Base-by-base conservation (phyloP, 2,329 filamentous ascomycete genomes). In the Colletotrichum zoysiae region DNA sequence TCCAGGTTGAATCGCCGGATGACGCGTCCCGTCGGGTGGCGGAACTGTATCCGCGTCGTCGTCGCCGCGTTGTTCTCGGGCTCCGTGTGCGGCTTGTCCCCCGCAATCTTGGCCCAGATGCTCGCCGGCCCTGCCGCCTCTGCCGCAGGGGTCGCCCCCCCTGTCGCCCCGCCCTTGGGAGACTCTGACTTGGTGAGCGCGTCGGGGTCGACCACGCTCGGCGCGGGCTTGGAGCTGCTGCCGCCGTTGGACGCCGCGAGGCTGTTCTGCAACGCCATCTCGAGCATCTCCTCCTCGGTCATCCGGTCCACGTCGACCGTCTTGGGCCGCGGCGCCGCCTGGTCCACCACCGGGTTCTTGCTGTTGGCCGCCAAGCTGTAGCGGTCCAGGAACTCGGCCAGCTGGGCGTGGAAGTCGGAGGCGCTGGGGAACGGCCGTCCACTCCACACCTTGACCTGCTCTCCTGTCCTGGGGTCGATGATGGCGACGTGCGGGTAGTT, bases 401-500 rank as follows among this genome's bases (percentile, higher is more conserved):
- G 87, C 78, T 98, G 94, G 78, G 95, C 94, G 73, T 97, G 89
- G 76, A 99, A 98, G 18, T 98, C 95, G 12, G 88, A 80, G 0
- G 94, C 84, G 50, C 87, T 88, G 0, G 95, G 91, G 65, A 95
- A 93, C 1, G 95, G 94, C 11, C 89, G 87, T 1, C 95, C 95
- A 18, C 93, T 95, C 95, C 96, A 98, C 1, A 95, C 89, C 84
- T 99, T 99, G 80, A 99, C 93, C 81, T 98, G 95, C 82, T 99
- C 96, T 73, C 96, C 96, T 0, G 96, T 99, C 71, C 96, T 89
- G 2, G 96, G 96, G 77, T 99, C 96, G 73, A 99, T 90, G 74
- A 99, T 97, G 56, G 95, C 94, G 69, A 98, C 96, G 79, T 99
- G 95, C 7, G 96, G 96, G 79, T 97, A 99, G 76, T 95, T 95